Evolutionary conservation across 306 rosid species (phyloP), one percentile per base, ranked within the genome.

Genomic region (cucumber (Cucumis sativus)): DNA sequence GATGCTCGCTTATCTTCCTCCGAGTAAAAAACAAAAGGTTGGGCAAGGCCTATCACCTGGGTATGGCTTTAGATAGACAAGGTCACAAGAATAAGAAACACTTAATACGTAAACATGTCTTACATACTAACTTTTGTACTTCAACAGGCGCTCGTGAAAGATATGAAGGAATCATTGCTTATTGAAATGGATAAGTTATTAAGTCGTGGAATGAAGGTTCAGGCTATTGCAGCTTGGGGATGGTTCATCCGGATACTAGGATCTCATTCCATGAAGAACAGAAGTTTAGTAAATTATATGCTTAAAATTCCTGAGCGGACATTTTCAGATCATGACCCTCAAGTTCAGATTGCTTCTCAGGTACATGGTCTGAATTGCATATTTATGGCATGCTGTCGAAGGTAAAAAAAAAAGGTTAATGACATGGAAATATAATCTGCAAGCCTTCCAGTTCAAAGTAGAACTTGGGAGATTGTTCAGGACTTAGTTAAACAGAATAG

Each of bases 311-410:
- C 92, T 1, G 91, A 91, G 86, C 79, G 77, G 25, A 88, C 98
- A 88, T 93, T 93, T 87, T 84, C 91, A 81, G 90, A 88, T 87
- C 79, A 79, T 74, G 93, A 88, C 68, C 83, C 97, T 66, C 97
- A 89, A 86, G 89, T 93, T 79, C 93, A 88, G 80, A 89, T 88
- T 79, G 97, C 96, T 49, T 82, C 98, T 28, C 97, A 86, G 97
- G 98, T 93, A 89, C 47, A 43, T 37, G 73, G 73, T 66, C 20
- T 61, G n/a, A 37, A 66, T 40, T 66, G 28, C 52, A 66, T 66
- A 33, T 18, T 64, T 65, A 35, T 37, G 47, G 25, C 72, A 37
- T 65, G 47, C 49, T 65, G 7, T 65, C 12, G 51, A 8, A 60
- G 9, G 61, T n/a, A 33, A 63, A 63, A 62, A 7, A 16, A 30